Conservation (phyloP, 495 filamentous ascomycete genomes). For the Glutinoglossum americanum region DNA sequence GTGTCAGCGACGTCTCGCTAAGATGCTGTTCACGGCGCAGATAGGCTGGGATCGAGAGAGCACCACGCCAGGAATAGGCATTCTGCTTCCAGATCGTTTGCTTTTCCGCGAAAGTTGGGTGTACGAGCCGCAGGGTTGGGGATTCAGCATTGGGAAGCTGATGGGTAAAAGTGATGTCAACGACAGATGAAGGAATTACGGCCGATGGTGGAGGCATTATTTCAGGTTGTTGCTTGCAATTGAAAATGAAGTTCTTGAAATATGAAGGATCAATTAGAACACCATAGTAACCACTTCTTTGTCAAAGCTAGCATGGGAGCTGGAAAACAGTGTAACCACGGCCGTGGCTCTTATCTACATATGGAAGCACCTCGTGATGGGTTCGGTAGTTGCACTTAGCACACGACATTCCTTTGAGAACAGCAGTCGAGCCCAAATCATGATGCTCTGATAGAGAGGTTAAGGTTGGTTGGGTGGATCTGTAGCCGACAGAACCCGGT, state of each 20-base stretch:
- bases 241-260: neutral
- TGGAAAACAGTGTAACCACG: neutral
- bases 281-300: neutral
- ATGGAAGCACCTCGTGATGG: neutral
- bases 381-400: neutral
- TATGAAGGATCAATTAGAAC: neutral
- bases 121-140: neutral
- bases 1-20: slow-evolving; percentile 38
- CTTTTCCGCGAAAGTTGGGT: neutral
- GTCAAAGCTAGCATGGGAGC: neutral
- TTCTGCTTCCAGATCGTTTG: slow-evolving; percentile 38
- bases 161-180: neutral
- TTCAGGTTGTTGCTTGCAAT: neutral
- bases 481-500: neutral
- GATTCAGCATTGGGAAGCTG: neutral
- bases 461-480: neutral
- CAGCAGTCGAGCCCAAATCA: neutral
- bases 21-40: slow-evolving; percentile 58
- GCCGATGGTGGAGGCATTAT: neutral
- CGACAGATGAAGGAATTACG: neutral
- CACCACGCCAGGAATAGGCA: slow-evolving; percentile 47
- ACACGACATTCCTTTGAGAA: neutral
- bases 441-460: neutral
- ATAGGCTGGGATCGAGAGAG: slow-evolving; percentile 44
- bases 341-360: neutral